Conservation (phyloP, 352 stramenopile genomes). For the Phytophthora crassamura region DNA sequence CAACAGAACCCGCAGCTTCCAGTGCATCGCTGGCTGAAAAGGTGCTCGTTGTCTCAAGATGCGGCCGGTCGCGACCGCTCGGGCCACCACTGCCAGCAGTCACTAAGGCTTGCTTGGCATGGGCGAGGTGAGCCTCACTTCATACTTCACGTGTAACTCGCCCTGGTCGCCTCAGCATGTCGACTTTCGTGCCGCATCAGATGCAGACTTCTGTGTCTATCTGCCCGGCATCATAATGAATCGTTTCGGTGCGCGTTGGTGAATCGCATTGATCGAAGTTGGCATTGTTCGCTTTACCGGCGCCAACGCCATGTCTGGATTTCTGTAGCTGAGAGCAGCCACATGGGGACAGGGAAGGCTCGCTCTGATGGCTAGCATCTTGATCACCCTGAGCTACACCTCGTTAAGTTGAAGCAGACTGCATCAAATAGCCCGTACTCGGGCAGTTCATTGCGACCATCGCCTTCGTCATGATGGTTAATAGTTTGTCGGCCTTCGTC, state of each 20-base stretch:
- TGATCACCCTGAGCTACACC: background rate
- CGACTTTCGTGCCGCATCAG: background rate
- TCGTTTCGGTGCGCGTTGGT: constrained; percentile 15
- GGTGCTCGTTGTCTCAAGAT: background rate
- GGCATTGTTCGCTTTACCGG: no score
- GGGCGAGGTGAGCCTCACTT: no score
- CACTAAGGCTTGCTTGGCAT: no score
- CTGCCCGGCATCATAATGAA: background rate
- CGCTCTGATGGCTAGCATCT: background rate
- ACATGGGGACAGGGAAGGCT: constrained; percentile 13
- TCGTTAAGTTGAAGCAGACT: background rate
- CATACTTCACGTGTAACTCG: no score
- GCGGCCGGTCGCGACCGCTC: constrained; percentile 14
- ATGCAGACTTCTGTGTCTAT: background rate
- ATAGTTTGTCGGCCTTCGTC: background rate
- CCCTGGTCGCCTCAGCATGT: no score
- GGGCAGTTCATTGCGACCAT: no score
- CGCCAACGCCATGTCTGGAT: background rate
- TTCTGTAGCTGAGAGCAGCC: background rate
- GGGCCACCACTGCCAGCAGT: no score
- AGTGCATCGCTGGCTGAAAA: constrained; percentile 17
- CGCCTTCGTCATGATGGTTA: background rate
- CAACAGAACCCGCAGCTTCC: constrained; percentile 34
- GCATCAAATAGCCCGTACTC: no score
- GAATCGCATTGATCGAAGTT: background rate